Evolutionary conservation across 2,329 filamentous ascomycete species (phyloP).

Genomic region (Cytospora mali): DNA sequence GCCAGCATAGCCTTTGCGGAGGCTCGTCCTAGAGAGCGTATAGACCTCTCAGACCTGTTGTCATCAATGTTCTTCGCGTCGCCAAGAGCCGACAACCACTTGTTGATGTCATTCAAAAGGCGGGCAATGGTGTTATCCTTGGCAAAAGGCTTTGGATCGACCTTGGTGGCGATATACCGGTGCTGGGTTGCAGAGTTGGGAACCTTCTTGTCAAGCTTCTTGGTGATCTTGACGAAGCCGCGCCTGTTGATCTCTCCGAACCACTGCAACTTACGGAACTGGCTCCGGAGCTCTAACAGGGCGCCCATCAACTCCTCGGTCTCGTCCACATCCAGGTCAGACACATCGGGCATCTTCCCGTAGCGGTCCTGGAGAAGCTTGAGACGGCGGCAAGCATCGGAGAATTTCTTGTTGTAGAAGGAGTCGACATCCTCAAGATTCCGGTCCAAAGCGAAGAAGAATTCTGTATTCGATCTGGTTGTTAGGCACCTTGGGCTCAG

Average conservation of each 20-base stretch:
- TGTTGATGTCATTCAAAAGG: conserved; percentile 71
- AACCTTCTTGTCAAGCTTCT: conserved; percentile 97
- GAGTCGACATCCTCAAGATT: conserved; percentile 96
- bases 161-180: conserved; percentile 85
- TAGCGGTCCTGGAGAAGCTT: conserved; percentile 88
- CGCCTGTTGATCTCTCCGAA: conserved; percentile 95
- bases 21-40: conserved; percentile 74
- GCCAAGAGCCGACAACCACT: conserved; percentile 82
- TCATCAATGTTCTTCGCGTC: conserved; percentile 80
- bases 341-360: conserved; percentile 70
- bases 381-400: conserved; percentile 79
- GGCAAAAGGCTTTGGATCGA: conserved; percentile 85
- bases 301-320: conserved; percentile 88
- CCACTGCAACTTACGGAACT: conserved; percentile 92
- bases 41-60: conserved; percentile 71
- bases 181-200: conserved; percentile 75
- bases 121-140: conserved; percentile 62
- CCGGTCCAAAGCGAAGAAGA: conserved; percentile 94
- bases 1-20: conserved; percentile 76
- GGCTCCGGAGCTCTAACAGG: conserved; percentile 82
- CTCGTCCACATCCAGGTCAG: conserved; percentile 83
- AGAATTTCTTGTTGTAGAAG: conserved; percentile 96
- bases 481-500: conserved; percentile 43
- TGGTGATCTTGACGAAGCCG: conserved; percentile 97
- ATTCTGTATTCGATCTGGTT: conserved; percentile 64